Base-by-base conservation (phyloP, 176 grass and related monocot genomes). In the Bonia amplexicaulis region DNA sequence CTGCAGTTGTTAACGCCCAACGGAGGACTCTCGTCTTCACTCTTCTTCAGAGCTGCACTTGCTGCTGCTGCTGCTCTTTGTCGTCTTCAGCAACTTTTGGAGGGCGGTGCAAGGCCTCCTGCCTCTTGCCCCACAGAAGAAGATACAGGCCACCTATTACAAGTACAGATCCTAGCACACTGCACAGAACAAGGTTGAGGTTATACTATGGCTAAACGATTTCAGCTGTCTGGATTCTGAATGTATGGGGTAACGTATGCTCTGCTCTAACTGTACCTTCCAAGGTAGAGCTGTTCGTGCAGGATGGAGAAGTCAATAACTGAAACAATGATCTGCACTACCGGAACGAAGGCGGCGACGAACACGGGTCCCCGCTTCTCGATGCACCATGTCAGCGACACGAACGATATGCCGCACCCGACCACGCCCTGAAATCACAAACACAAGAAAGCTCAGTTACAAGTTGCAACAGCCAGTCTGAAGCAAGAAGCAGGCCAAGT, bases 381-480 rank as follows among this genome's bases (percentile, higher is more conserved):
- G 41, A 99, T 92, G 82, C 96, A 99, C 96, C 96, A 99, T 60
- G 96, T 94, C 61, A 99, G 86, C 5, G 78, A 52, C 59, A 99
- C 74, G 76, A 96, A 94, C 5, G 93, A 92, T 19, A 94, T 33
- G 53, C 93, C 96, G 25, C 93, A 99, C n/a, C 91, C 93, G 8
- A 96, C 69, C 19, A 96, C 66, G 2, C 96, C 96, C 93, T 98
- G 90, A 33, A 54, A 35, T 5, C 69, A 72, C 23, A 41, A 68
- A 29, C 9, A 5, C 17, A 63, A 26, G 69, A 16, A 42, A 47
- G 39, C 19, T 53, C 64, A 55, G 5, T 72, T 4, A 12, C 6
- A 19, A 53, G 51, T 53, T 53, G 6, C 47, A 1, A 13, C 47
- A 48, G 12, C 47, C 47, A 49, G 47, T 1, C 17, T 80, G 69